Evolutionary conservation across 768 basidiomycete genomes (phyloP).

Genomic region (Solioccasus polychromus): DNA sequence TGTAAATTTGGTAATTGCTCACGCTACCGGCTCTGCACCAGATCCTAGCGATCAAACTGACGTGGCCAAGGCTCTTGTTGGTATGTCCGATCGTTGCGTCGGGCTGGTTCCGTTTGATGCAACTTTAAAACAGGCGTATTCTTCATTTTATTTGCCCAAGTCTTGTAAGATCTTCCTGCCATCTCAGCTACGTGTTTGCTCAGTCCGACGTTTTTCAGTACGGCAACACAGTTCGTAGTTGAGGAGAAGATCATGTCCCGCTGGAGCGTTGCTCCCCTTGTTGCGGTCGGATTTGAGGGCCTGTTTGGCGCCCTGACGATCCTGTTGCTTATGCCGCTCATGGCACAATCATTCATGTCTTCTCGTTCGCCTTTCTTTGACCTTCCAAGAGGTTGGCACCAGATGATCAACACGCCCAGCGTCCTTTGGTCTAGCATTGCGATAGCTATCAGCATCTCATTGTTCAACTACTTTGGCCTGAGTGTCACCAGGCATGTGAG

Average conservation of each 20-base stretch:
- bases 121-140: slow-evolving; percentile 61
- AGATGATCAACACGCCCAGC: slow-evolving; percentile 76
- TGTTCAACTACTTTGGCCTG: slow-evolving; percentile 89
- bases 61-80: slow-evolving; percentile 70
- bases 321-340: slow-evolving; percentile 73
- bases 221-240: slow-evolving; percentile 89
- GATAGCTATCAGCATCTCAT: slow-evolving; percentile 71
- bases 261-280: slow-evolving; percentile 83
- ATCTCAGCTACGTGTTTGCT: not conserved
- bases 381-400: slow-evolving; percentile 82
- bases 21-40: slow-evolving; percentile 32
- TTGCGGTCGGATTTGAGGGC: slow-evolving; percentile 94
- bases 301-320: slow-evolving; percentile 85
- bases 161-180: slow-evolving; percentile 61
- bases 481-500: slow-evolving; percentile 92
- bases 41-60: slow-evolving; percentile 56
- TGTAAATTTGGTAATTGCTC: slow-evolving; percentile 17
- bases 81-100: slow-evolving; percentile 34
- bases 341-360: slow-evolving; percentile 67
- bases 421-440: slow-evolving; percentile 68
- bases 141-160: slow-evolving; percentile 89
- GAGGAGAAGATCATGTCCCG: slow-evolving; percentile 95
- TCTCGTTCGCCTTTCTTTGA: slow-evolving; percentile 77
- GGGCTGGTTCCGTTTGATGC: slow-evolving; percentile 16
- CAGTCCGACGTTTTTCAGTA: slow-evolving; percentile 43